These are phyloP conservation scores for Fusarium bactridioides DNA, from an alignment of 2,329 filamentous ascomycete genomes.

Conservation along the genomic window DNA sequence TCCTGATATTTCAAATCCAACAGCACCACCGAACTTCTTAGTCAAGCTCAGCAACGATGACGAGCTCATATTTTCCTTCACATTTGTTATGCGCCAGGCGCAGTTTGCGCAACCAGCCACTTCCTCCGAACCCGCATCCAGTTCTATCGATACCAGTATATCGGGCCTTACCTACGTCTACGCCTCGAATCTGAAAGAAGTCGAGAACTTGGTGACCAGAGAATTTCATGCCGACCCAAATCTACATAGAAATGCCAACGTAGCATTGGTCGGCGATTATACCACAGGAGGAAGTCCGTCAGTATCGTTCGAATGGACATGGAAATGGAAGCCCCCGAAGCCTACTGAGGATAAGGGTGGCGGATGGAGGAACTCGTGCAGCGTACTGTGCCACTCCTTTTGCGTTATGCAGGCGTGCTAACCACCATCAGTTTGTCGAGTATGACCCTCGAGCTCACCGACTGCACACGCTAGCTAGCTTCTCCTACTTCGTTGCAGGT, in stretches of 20 bases:
- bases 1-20: constrained; percentile 66
- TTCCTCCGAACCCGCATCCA: constrained; percentile 58
- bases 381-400: constrained; percentile 60
- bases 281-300: constrained; percentile 83
- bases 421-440: constrained; percentile 78
- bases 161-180: constrained; percentile 93
- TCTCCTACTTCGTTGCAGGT: constrained; percentile 95
- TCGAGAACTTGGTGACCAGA: constrained; percentile 91
- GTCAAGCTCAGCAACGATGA: constrained; percentile 90
- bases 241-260: constrained; percentile 95
- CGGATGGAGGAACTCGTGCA: constrained; percentile 96
- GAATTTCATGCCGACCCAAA: constrained; percentile 98
- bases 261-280: constrained; percentile 93
- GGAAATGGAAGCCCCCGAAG: constrained; percentile 96
- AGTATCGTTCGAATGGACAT: constrained; percentile 91
- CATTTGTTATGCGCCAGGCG: constrained; percentile 76
- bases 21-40: constrained; percentile 74
- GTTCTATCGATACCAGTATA: constrained; percentile 75
- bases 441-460: constrained; percentile 94
- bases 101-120: constrained; percentile 48
- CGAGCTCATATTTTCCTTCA: constrained; percentile 92
- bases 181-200: constrained; percentile 82
- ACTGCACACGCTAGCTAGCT: constrained; percentile 86
- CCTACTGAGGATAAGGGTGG: constrained; percentile 80
- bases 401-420: constrained; percentile 27